Base-by-base conservation (phyloP, 1,284 basidiomycete genomes). In the Sanghuangporus baumii region DNA sequence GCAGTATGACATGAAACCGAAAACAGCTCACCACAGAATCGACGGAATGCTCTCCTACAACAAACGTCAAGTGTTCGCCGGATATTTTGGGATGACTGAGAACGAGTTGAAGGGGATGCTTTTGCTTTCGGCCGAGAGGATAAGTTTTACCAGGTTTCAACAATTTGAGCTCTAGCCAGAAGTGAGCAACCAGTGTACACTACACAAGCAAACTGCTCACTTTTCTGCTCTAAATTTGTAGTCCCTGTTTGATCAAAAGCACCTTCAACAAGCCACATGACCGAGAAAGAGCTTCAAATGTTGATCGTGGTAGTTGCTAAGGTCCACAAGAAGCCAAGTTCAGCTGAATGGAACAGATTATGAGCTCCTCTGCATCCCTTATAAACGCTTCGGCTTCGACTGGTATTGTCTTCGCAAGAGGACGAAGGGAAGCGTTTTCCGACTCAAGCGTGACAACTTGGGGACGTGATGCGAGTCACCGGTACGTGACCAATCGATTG, bases 41-140 rank as follows among this genome's bases (percentile, higher is more conserved):
- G 12, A 72, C 68, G 0, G 79, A 71, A 63, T 77, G 84, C 5
- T 74, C 67, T 1, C 78, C 83, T 7, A 89, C 83, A 12, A 74
- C 71, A 60, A 90, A 80, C 50, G 77, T 71, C 50, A 81, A 81
- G 68, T 88, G 84, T 40, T 81, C 74, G 41, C 78, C 77, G 0
- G 88, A 90, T 60, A 90, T 77, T 67, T 82, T 85, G 69, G 84
- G 84, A 74, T 78, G 79, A 59, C 79, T 80, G 56, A 90, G 73
- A 6, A 78, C 41, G 1, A 90, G 73, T 2, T 78, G 59, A n/a
- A 65, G 23, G 6, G 57, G 61, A 6, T 65, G 75, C 54, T 72
- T 72, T 2, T 78, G 79, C 69, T 81, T 86, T 37, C 88, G 75
- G 14, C 88, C 87, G 2, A 89, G 68, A 0, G 68, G 51, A 63